Conservation (phyloP, 1,284 basidiomycete genomes). For the Boletus holoroseus region DNA sequence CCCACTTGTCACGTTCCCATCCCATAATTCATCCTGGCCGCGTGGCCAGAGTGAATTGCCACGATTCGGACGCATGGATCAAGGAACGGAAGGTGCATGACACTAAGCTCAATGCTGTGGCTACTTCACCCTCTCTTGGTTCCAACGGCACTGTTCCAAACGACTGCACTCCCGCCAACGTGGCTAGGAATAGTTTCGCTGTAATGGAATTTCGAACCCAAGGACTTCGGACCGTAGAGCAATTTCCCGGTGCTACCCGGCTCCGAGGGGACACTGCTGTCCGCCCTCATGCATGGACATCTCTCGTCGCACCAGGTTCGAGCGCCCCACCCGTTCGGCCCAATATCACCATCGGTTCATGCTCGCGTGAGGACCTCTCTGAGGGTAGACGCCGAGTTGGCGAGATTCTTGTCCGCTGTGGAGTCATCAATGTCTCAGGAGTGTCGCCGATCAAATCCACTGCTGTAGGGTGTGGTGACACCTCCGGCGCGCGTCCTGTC, state of each 20-base stretch:
- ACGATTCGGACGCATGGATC: constrained; percentile 29
- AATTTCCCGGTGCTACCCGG: not conserved
- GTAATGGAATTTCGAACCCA: constrained; percentile 11
- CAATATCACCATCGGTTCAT: not conserved
- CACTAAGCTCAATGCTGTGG: constrained; percentile 10
- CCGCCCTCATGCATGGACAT: constrained; percentile 1
- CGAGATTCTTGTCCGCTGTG: constrained; percentile 27
- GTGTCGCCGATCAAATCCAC: not conserved
- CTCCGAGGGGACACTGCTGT: not conserved
- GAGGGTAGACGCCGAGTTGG: constrained; percentile 21
- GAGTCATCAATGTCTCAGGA: constrained; percentile 15
- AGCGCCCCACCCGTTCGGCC: not conserved
- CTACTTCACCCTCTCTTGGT: constrained; percentile 10
- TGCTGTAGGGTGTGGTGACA: not conserved
- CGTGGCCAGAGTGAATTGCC: constrained; percentile 24
- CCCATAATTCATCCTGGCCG: constrained; percentile 12
- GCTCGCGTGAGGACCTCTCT: constrained; percentile 9
- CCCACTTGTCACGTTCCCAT: constrained; percentile 9
- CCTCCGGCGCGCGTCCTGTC: not conserved
- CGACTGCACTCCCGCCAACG: constrained; percentile 1
- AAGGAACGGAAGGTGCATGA: constrained; percentile 11
- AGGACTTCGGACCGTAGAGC: not conserved
- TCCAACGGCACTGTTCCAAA: constrained; percentile 3
- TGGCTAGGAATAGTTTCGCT: constrained; percentile 1
- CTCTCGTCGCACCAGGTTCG: constrained; percentile 2